phyloP scores from a whole-genome alignment of 106 monocot species.

The Phalaenopsis equestris region DNA sequence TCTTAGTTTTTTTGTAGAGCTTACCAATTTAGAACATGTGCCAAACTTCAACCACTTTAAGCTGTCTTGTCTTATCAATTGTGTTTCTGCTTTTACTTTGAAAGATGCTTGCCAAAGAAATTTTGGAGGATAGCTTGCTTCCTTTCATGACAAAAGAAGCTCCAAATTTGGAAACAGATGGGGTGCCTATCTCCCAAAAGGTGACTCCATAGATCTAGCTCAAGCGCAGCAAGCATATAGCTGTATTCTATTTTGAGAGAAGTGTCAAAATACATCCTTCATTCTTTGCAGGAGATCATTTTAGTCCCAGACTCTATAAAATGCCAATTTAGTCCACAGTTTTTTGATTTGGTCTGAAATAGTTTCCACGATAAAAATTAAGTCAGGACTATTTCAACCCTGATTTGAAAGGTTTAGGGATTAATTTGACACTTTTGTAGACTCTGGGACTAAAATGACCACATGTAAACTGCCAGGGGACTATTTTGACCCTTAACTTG shows the following conservation, averaged over 20 bases:
- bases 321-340: no score
- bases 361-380: no score
- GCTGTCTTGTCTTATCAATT: neutral
- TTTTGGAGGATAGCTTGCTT: slow-evolving; percentile 66
- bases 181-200: slow-evolving; percentile 65
- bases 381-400: no score
- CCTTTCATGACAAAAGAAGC: slow-evolving; percentile 66
- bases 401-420: no score
- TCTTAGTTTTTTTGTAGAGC: no score
- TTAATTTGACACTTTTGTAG: no score
- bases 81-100: neutral
- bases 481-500: neutral
- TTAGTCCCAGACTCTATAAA: no score
- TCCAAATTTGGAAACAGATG: slow-evolving; percentile 60
- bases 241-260: neutral
- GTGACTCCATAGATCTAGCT: slow-evolving; percentile 18
- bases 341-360: no score
- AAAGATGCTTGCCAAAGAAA: slow-evolving; percentile 95
- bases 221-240: neutral
- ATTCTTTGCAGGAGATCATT: no score
- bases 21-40: neutral
- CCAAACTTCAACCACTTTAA: neutral
- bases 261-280: no score
- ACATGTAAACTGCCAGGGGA: no score
- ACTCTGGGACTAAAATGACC: no score